Percentiles rank a stretch among this genome's conserved stretches.
Conservation (phyloP, 176 grass and related monocot genomes). For the Avena eriantha region DNA sequence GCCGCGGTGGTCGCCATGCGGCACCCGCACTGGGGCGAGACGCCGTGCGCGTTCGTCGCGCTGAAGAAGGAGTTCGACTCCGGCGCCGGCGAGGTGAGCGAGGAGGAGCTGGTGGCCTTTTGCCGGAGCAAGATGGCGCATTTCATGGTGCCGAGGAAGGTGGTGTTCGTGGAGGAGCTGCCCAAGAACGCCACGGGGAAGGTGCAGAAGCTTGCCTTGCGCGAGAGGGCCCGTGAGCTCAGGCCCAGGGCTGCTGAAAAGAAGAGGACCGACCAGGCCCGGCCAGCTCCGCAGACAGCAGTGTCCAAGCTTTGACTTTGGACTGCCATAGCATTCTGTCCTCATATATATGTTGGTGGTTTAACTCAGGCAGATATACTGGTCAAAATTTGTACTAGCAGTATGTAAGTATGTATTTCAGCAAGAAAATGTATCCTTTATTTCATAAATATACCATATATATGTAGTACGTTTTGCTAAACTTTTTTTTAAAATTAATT, state of each 20-base stretch:
- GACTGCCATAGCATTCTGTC: no score
- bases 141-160: slow-evolving; percentile 73
- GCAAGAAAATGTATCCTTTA: no score
- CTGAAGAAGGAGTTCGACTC: slow-evolving; percentile 44
- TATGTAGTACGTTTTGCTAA: no score
- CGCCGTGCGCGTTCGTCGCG: slow-evolving; percentile 60
- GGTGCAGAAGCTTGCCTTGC: slow-evolving; percentile 56
- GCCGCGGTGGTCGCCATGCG: slow-evolving; percentile 64
- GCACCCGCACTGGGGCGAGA: slow-evolving; percentile 58
- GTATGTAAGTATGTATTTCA: no score
- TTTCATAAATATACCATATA: no score
- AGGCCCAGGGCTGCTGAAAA: background rate
- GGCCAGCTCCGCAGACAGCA: background rate
- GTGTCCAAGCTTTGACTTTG: no score
- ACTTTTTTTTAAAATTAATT: no score
- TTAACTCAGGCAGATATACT: no score
- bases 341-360: no score
- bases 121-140: slow-evolving; percentile 56
- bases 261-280: background rate
- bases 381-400: no score
- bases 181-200: slow-evolving; percentile 71
- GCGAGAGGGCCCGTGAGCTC: slow-evolving; percentile 41
- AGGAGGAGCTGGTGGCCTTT: slow-evolving; percentile 55
- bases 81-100: slow-evolving; percentile 27
- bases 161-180: slow-evolving; percentile 68